A percentile compares a stretch with the other conserved stretches of the same genome.
Evolutionary conservation across 352 stramenopile species (phyloP).

Genomic region (Pythium apleroticum): DNA sequence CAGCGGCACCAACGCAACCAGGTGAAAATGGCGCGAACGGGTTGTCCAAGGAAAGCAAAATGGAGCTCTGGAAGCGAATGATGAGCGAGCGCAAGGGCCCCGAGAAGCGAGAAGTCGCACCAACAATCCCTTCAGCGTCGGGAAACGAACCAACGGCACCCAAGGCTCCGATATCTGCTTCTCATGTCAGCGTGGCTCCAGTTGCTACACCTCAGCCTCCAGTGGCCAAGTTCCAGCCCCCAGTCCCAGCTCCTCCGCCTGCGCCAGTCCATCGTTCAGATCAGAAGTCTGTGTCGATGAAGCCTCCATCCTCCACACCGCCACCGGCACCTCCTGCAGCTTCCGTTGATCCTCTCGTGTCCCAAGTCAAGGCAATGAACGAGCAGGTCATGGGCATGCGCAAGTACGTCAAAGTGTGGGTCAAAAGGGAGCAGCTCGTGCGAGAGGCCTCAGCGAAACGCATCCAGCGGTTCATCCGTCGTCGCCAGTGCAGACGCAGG

Average conservation of each 20-base stretch:
- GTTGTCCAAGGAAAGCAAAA: slow-evolving; percentile 51
- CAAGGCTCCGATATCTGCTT: not conserved
- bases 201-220: no score
- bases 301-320: not conserved
- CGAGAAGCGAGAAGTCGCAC: slow-evolving; percentile 27
- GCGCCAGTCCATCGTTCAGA: not conserved
- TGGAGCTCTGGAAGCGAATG: slow-evolving; percentile 69
- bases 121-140: not conserved
- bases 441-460: slow-evolving; percentile 43
- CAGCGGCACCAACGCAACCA: not conserved
- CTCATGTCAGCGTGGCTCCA: no score
- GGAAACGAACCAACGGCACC: not conserved
- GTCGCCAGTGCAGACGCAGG: slow-evolving; percentile 3
- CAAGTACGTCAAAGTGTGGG: slow-evolving; percentile 81
- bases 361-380: slow-evolving; percentile 33
- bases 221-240: not conserved
- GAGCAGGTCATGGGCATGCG: slow-evolving; percentile 58
- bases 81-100: slow-evolving; percentile 44
- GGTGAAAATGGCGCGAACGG: not conserved
- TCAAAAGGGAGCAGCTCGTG: slow-evolving; percentile 66
- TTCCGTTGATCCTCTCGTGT: slow-evolving; percentile 3
- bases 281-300: not conserved
- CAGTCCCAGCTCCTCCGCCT: not conserved
- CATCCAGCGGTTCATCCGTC: slow-evolving; percentile 44
- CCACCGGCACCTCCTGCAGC: not conserved